Conservation (phyloP, 2,329 filamentous ascomycete species). For the Geosmithia putterillii region DNA sequence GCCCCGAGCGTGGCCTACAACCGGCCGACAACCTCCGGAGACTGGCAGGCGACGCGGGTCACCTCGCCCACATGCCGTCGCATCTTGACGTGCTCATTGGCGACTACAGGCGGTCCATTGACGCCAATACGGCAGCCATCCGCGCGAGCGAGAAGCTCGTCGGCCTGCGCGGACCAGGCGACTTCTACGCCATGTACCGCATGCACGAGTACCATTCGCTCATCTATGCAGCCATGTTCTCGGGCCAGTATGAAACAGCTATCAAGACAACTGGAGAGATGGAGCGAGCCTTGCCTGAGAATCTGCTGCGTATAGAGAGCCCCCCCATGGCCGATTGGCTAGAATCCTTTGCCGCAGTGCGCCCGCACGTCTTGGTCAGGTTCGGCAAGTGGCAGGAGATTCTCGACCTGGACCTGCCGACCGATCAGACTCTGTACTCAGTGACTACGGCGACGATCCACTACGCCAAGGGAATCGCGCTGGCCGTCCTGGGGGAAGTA, state of each 20-base stretch:
- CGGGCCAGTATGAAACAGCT: slow-evolving; percentile 47
- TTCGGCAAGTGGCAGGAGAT: slow-evolving; percentile 59
- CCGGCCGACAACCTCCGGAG: slow-evolving; percentile 9
- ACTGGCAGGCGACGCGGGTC: slow-evolving; percentile 9
- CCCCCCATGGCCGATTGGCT: slow-evolving; percentile 63
- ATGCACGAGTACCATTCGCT: slow-evolving; percentile 61
- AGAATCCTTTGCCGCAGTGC: slow-evolving; percentile 51
- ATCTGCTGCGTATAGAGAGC: slow-evolving; percentile 43
- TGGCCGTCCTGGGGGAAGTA: slow-evolving; percentile 40
- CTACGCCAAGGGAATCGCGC: slow-evolving; percentile 54
- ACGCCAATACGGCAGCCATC: slow-evolving; percentile 52
- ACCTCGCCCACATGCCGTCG: slow-evolving; percentile 10
- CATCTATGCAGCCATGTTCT: slow-evolving; percentile 67
- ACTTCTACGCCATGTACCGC: slow-evolving; percentile 65
- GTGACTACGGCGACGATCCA: slow-evolving; percentile 51
- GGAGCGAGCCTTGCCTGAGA: slow-evolving; percentile 47
- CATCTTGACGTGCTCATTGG: slow-evolving; percentile 11
- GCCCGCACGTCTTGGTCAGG: slow-evolving; percentile 54
- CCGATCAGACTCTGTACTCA: slow-evolving; percentile 45
- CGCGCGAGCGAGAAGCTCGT: slow-evolving; percentile 54
- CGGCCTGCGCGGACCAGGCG: slow-evolving; percentile 38
- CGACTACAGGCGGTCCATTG: slow-evolving; percentile 46
- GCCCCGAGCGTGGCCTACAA: slow-evolving; percentile 8
- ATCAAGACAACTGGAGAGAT: slow-evolving; percentile 45
- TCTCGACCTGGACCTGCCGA: slow-evolving; percentile 35